Base-by-base conservation (phyloP, 2,329 filamentous ascomycete species). In the Calonectria leucothoes region DNA sequence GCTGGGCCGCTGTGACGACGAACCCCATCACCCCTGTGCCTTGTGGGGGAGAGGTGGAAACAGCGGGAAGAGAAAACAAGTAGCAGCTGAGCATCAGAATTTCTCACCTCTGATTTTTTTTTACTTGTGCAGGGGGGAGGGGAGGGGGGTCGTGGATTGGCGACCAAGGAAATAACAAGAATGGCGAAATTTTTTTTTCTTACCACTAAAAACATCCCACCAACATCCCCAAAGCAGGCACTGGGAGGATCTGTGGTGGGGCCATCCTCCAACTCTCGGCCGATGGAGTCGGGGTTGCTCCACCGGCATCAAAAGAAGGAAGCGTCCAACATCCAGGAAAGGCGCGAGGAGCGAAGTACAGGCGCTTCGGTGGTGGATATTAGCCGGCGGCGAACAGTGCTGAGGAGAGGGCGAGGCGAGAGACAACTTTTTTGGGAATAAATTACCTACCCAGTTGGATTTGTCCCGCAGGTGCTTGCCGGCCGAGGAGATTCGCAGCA, bases 221-320 rank as follows among this genome's bases (percentile, higher is more conserved):
- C n/a, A 45, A 39, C 51, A 49, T 17, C 48, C 55, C 52, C 27
- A 49, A 51, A 31, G 29, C 55, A 61, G 49, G 42, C 27, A n/a
- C 29, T 29, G n/a, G 55, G 23, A 45, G 55, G 52, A 48, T 49
- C 52, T 63, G 39, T 15, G 15, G 29, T 67, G 35, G 57, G 49
- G 57, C 63, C 70, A 73, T 35, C 51, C 55, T 74, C 75, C 76
- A 69, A 70, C 33, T 74, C 76, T 80, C 76, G 78, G 76, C 75
- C 77, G 74, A 78, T 77, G 77, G 75, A 71, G 65, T 70, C 67
- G 66, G 55, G 31, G 61, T 37, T 63, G 66, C 35, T 71, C 73
- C 67, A 68, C 72, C 66, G 39, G n/a, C 39, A 20, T 15, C 15
- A 20, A 17, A 17, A 45, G n/a, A 45, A 45, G 31, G 52, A 59